Evolutionary conservation across 1,139 yeast genomes (phyloP), one percentile per base, ranked within the genome.

Genomic region (Zhuliangozyma blackwelliae): DNA sequence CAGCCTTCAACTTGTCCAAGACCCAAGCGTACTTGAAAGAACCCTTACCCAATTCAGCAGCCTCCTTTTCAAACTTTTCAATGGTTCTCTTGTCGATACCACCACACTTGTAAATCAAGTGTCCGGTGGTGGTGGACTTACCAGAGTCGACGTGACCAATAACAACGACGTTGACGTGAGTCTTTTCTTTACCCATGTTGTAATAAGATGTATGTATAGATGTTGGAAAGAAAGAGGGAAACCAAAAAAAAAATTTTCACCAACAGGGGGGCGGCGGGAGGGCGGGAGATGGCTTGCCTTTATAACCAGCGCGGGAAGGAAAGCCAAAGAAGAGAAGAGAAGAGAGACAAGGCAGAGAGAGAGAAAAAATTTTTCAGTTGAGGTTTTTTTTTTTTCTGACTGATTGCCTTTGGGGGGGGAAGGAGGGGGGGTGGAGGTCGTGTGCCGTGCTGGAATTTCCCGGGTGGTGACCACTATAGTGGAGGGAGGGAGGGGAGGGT

Each of bases 11-110:
- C 75, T 87, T 87, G 79, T 87, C 96, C 65, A 87, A 79, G 63
- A 87, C 96, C 95, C 95, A 87, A 67, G 95, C 95, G 90, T 87
- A 87, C 82, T 87, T 87, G 94, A 87, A 87, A 68, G 96, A 87
- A 81, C 95, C 95, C 83, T 86, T 87, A 72, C 95, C 95, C 71
- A 87, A 84, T 77, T 87, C 96, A 67, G 95, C 95, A 68, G 96
- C 96, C 77, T 88, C 96, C 84, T 87, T 87, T 80, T 88, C 96
- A 77, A 88, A 88, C 86, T 88, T 88, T 79, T 89, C 96, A 67
- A 89, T 89, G 70, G 96, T 89, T 82, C 96, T 86, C 87, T 89
- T 88, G 79, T 88, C 94, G 59, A 82, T 82, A 82, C 89, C 82
- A 75, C 82, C 82, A 74, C 76, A 67, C 94, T 90, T 90, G 95